These are phyloP conservation scores for Penicillium sp. DNA, from an alignment of 2,329 filamentous ascomycete species.

Conservation along the genomic window DNA sequence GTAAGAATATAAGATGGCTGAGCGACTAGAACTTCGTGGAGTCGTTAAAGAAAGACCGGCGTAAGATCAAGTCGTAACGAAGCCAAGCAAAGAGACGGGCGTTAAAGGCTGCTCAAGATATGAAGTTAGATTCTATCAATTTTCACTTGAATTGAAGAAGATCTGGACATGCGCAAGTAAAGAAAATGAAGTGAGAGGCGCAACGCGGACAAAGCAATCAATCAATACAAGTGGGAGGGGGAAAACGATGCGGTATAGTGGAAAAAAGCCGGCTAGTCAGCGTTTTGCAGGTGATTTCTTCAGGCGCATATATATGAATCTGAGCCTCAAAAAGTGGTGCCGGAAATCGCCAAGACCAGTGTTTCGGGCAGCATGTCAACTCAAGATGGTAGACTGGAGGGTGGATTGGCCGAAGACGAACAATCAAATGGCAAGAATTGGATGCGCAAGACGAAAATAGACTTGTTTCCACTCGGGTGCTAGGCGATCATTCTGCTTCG, in stretches of 20 bases:
- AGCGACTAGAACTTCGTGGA: slow-evolving; percentile 39
- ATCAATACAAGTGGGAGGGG: neutral
- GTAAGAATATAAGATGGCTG: slow-evolving; percentile 34
- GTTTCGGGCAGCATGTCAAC: slow-evolving; percentile 4
- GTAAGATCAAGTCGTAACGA: slow-evolving; percentile 36
- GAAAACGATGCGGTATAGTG: neutral
- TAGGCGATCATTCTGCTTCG: slow-evolving; percentile 10
- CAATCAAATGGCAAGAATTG: neutral
- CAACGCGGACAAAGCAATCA: neutral
- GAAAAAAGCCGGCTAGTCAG: neutral
- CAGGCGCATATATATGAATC: slow-evolving; percentile 2
- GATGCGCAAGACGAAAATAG: slow-evolving; percentile 10
- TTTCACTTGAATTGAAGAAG: neutral
- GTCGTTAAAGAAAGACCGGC: slow-evolving; percentile 42
- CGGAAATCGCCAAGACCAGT: slow-evolving; percentile 13
- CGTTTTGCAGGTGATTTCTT: neutral
- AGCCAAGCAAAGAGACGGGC: slow-evolving; percentile 22
- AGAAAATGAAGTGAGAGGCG: slow-evolving; percentile 11
- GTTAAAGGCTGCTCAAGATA: slow-evolving; percentile 24
- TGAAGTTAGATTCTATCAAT: slow-evolving; percentile 12
- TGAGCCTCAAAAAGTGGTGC: slow-evolving; percentile 10
- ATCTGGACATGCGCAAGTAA: slow-evolving; percentile 16
- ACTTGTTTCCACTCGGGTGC: neutral
- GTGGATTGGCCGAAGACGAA: slow-evolving; percentile 1
- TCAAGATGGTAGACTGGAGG: neutral